phyloP scores from a whole-genome alignment of 1,284 basidiomycete genomes.

The Cutaneotrichosporon sp. region DNA sequence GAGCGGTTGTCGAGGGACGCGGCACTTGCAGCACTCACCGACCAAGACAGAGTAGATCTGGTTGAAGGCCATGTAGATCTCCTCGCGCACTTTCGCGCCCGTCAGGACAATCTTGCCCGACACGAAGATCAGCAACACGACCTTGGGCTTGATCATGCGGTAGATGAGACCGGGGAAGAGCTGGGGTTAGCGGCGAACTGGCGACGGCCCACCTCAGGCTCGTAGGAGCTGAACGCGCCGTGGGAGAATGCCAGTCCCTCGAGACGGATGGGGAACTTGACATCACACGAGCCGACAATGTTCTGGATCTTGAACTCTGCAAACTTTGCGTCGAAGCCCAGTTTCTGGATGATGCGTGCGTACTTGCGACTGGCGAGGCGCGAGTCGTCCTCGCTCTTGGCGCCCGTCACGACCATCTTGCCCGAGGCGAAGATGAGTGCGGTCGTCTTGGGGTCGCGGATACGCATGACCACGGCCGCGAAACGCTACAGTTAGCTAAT shows the following conservation, averaged over 20 bases:
- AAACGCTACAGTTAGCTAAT: constrained; percentile 75
- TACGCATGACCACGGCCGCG: constrained; percentile 99
- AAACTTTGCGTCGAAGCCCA: constrained; percentile 99
- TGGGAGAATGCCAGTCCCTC: constrained; percentile 97
- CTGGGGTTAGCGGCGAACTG: constrained; percentile 53
- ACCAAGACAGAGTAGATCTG: constrained; percentile 92
- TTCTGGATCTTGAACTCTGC: constrained; percentile 99
- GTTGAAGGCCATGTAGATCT: constrained; percentile 99
- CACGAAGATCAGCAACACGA: constrained; percentile 96
- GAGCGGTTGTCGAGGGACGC: background rate
- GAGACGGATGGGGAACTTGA: constrained; percentile 97
- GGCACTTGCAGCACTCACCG: constrained; percentile 27
- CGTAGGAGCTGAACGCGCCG: constrained; percentile 97
- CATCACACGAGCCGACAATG: constrained; percentile 97
- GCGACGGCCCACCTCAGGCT: constrained; percentile 71
- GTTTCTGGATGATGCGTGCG: constrained; percentile 98
- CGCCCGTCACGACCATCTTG: constrained; percentile 99
- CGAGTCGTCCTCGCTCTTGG: constrained; percentile 98
- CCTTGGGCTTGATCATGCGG: constrained; percentile 99
- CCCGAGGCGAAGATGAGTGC: constrained; percentile 99
- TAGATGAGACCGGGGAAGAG: constrained; percentile 99
- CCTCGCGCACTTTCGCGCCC: constrained; percentile 98
- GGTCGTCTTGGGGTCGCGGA: constrained; percentile 98
- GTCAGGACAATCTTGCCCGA: constrained; percentile 99
- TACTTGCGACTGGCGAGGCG: constrained; percentile 97